These are phyloP conservation scores for grape (Vitis vinifera) DNA, from an alignment of 164 flowering plant genomes.

Conservation along the genomic window ASM3070453v1 NC_081819.1:22191501-22192000, in stretches of 20 bases:
- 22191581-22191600: too few species aligned
- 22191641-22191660: neutral
- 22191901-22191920: slow-evolving; percentile 32
- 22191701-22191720: slow-evolving; percentile 20
- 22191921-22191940: slow-evolving; percentile 52
- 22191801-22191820: slow-evolving; percentile 31
- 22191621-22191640: slow-evolving; percentile 1
- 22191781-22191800: slow-evolving; percentile 24
- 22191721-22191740: slow-evolving; percentile 10
- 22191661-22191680: slow-evolving; percentile 14
- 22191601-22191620: neutral
- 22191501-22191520: too few species aligned
- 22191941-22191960: slow-evolving; percentile 23
- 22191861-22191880: slow-evolving; percentile 22
- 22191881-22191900: slow-evolving; percentile 23
- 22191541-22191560: too few species aligned
- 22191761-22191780: slow-evolving; percentile 9
- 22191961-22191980: neutral
- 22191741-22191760: neutral
- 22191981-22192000: slow-evolving; percentile 43
- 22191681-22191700: slow-evolving; percentile 1
- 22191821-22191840: slow-evolving; percentile 35
- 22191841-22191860: slow-evolving; percentile 27
- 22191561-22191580: too few species aligned
- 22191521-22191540: too few species aligned